These are phyloP conservation scores for Geotrichum phurueaensis DNA, from an alignment of 1,139 yeast genomes.

Conservation along the genomic window DNA sequence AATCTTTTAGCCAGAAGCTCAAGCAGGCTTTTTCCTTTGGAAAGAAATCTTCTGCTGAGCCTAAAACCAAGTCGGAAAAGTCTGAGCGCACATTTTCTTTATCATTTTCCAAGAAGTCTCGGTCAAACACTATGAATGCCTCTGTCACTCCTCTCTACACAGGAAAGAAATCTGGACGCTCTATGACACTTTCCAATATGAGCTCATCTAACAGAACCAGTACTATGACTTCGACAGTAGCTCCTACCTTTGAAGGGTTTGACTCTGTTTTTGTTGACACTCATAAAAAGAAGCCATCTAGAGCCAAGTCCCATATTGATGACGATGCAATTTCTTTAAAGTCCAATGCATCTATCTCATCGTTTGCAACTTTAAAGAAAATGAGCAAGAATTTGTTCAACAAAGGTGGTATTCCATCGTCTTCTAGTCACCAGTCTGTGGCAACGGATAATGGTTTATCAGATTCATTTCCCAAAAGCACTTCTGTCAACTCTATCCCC, in stretches of 20 bases:
- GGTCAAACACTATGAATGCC: constrained; percentile 10
- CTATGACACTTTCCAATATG: constrained; percentile 10
- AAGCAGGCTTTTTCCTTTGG: constrained; percentile 28
- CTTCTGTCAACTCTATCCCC: neutral
- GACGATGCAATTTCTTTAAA: constrained; percentile 24
- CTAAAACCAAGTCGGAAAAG: neutral
- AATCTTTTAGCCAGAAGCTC: constrained; percentile 22
- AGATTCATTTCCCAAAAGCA: neutral
- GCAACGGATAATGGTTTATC: neutral
- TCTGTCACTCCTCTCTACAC: constrained; percentile 1
- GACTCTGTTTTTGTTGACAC: constrained; percentile 13
- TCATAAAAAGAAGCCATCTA: neutral
- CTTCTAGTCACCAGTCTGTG: neutral
- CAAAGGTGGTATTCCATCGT: neutral
- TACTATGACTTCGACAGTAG: constrained; percentile 3
- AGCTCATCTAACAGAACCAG: constrained; percentile 4
- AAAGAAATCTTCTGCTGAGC: constrained; percentile 1
- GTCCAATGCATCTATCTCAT: constrained; percentile 28
- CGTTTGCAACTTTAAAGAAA: constrained; percentile 28
- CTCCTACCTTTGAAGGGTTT: constrained; percentile 19
- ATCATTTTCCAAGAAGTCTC: constrained; percentile 10
- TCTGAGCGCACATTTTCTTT: constrained; percentile 11
- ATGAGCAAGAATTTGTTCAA: constrained; percentile 18
- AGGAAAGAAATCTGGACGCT: constrained; percentile 4
- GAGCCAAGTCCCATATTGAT: neutral